Evolutionary conservation across 1,139 yeast species (phyloP), one percentile per base, ranked within the genome.

Genomic region (Diutina ranongensis): DNA sequence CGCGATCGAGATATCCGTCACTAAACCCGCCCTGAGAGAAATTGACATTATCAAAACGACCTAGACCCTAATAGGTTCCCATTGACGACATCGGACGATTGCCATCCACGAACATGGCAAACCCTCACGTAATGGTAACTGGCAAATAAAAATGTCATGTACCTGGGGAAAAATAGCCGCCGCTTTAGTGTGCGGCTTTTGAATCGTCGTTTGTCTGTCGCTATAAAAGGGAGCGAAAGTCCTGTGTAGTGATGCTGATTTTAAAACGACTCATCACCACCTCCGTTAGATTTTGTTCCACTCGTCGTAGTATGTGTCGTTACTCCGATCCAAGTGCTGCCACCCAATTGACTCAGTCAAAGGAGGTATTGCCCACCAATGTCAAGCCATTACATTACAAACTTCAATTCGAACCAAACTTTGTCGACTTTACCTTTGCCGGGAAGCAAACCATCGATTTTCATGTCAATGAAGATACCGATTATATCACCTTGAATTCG

Each of bases 311-410:
- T 21, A 38, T 38, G 42, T 38, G 42, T 38, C 42, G 42, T n/a
- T 22, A 38, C 15, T 9, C 42, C 32, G 13, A 38, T 25, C 31
- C 42, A n/a, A 25, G 19, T 25, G n/a, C 28, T 35, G 42, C 42
- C 42, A 38, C 42, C 12, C 15, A 15, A 22, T 38, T 38, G 42
- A 45, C 42, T 16, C 49, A 46, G 15, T 42, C 70, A 44, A 74
- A 87, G 57, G 84, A 83, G 60, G 74, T 83, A 33, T 74, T 85
- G 52, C 94, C 94, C 45, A 68, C 75, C 42, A 76, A 80, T 55
- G 87, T 84, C 52, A 78, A 72, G 51, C 94, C 95, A 44, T 57
- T 71, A 50, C 85, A 83, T 61, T 86, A 86, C 60, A 75, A 76
- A 52, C 64, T 86, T 52, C 72, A 77, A 40, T 67, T 87, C 54